Evolutionary conservation across 1,284 basidiomycete species (phyloP), one percentile per base, ranked within the genome.

Genomic region (Sanghuangporus sanghuang): DNA sequence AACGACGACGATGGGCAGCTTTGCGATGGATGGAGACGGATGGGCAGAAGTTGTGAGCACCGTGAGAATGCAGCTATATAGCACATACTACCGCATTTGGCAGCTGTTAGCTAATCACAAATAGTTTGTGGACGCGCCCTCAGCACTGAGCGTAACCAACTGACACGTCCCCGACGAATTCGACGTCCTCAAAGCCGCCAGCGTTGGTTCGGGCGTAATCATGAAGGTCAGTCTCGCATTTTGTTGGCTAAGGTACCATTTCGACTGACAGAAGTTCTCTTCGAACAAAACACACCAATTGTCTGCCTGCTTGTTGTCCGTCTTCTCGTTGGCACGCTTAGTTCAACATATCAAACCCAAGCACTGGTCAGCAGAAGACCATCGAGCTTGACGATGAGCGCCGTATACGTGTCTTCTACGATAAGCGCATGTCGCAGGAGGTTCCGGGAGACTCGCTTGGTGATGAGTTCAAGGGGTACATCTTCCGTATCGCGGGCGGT

Each of bases 381-480:
- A 81, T 97, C 82, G 94, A 96, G 77, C 78, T 96, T 77, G 94
- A 98, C 73, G 93, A 97, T 78, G 95, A 97, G 82, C 90, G 86
- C 76, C 85, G 87, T 81, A 90, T 82, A 80, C 93, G 95, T 77
- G 76, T 93, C 82, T 96, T 98, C 84, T 95, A 91, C 81, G 95
- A 97, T 79, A 96, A 95, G 87, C 92, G 91, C 79, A 96, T 98
- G 83, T 76, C 93, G 50, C 94, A 98, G 77, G 96, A 98, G 80
- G 93, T 98, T 73, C 85, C 92, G 65, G 92, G 87, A 69, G 95
- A 97, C 82, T 77, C 88, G 62, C 81, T 98, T 72, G 95, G 96
- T 72, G 93, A 97, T 76, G 96, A 98, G 82, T 98, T 88, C 86
- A 95, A 94, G 79, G 96, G 96, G 67, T 98, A 98, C 82, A 81